Evolutionary conservation across 2,329 filamentous ascomycete genomes (phyloP).

Genomic region (Conoideocrella luteorostrata): DNA sequence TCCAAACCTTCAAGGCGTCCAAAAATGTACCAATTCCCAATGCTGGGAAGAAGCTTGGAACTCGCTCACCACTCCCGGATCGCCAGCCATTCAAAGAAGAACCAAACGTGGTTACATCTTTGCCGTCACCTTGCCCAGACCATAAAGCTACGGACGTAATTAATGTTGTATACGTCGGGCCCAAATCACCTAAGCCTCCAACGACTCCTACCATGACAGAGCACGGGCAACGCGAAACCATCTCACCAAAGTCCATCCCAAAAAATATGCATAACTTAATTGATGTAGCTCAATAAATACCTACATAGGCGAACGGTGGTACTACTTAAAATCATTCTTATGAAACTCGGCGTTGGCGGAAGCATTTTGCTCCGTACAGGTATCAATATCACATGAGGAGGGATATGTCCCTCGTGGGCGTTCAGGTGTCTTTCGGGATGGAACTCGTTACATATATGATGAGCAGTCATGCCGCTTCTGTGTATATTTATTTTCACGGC

Average conservation of each 20-base stretch:
- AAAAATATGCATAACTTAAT: slow-evolving; percentile 33
- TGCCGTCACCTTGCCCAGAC: slow-evolving; percentile 1
- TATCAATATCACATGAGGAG: no score
- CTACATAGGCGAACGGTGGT: no score
- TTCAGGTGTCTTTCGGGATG: no score
- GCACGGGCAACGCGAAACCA: slow-evolving; percentile 23
- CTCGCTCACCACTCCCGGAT: slow-evolving; percentile 8
- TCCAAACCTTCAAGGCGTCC: slow-evolving; percentile 38
- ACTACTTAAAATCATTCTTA: no score
- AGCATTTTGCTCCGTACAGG: no score
- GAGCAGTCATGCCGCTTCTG: no score
- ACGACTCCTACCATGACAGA: slow-evolving; percentile 12
- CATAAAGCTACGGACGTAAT: neutral
- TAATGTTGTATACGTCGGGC: slow-evolving; percentile 10
- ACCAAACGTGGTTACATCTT: neutral
- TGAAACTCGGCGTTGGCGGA: no score
- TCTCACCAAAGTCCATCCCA: slow-evolving; percentile 38
- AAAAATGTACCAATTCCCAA: slow-evolving; percentile 26
- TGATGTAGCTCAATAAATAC: slow-evolving; percentile 16
- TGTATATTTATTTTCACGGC: no score
- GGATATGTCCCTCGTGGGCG: no score
- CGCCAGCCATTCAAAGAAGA: slow-evolving; percentile 1
- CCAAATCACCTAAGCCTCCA: slow-evolving; percentile 14
- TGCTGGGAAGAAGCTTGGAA: slow-evolving; percentile 15
- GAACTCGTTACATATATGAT: no score